These are phyloP conservation scores for Colletotrichum sp. DNA, from an alignment of 2,329 filamentous ascomycete species.

Conservation along the genomic window DNA sequence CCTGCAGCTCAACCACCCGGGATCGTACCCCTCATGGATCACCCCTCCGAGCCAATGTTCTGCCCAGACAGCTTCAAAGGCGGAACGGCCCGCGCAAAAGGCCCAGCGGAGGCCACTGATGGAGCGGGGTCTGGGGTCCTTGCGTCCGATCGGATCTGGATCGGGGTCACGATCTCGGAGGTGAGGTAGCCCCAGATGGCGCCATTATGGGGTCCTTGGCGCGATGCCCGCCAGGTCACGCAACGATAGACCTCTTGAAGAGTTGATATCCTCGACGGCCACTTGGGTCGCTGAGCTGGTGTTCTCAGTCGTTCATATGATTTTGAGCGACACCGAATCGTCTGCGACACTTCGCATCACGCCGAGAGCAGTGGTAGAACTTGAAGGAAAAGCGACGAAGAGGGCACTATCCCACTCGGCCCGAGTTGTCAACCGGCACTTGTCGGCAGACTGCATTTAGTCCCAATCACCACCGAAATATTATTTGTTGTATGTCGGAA, in stretches of 20 bases:
- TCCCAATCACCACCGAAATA: neutral
- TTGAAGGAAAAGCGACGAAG: neutral
- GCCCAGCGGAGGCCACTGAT: neutral
- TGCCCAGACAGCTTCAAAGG: neutral
- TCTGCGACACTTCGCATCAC: neutral
- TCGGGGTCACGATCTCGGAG: neutral
- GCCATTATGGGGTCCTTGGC: slow-evolving; percentile 13
- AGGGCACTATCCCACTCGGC: neutral
- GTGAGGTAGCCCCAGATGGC: slow-evolving; percentile 3
- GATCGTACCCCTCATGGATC: neutral
- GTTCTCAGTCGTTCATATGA: neutral
- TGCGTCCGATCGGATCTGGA: slow-evolving; percentile 5
- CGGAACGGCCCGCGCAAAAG: slow-evolving; percentile 10
- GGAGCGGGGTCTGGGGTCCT: neutral
- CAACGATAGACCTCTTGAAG: neutral
- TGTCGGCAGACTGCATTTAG: fast-evolving
- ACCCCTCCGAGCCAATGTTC: neutral
- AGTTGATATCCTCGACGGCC: neutral
- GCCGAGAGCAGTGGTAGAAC: neutral
- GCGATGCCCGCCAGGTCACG: neutral
- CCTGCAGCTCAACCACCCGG: neutral
- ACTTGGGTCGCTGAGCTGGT: neutral
- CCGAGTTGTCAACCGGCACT: neutral
- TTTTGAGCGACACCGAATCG: neutral
- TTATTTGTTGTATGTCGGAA: neutral